Evolutionary conservation across 495 filamentous ascomycete species (phyloP), one percentile per base, ranked within the genome.

Genomic region (Hamigera avellanea): DNA sequence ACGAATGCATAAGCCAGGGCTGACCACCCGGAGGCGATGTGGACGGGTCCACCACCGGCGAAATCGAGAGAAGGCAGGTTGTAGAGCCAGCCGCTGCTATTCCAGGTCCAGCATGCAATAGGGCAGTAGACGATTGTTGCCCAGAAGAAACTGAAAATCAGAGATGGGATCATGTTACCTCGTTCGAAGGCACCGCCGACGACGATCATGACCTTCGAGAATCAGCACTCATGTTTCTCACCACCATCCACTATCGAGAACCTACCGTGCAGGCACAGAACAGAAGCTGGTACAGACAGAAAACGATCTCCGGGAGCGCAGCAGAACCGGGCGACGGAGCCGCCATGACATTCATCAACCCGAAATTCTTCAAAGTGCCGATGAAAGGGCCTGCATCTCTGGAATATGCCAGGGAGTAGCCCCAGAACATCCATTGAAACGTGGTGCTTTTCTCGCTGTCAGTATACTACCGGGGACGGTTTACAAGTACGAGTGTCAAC

Each of bases 91-190:
- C 73, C 73, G 15, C 67, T 64, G 23, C 56, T 45, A 48, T 75
- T 75, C 73, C 73, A 78, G 1, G 73, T 75, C 73, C 73, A 76
- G 44, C 68, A 69, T 6, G 72, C 73, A 32, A 76, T 55, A 1
- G 70, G 71, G 41, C 68, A 72, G 50, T 78, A 76, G 27, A 76
- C 70, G 33, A 75, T 58, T 8, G 73, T 76, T 3, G 71, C 67
- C 73, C 73, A 76, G 39, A 53, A 58, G 53, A 78, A 76, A 42
- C 59, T 60, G 44, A 76, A 78, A 16, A 76, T 52, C 26, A 76
- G 47, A 2, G 69, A 69, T 1, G 72, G 70, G 2, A 75, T 26
- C 46, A 76, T 71, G 16, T 66, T 63, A 8, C 71, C 71, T 46
- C 70, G 54, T 43, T 76, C 72, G 35, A 74, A 71, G 13, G 67